Evolutionary conservation across 1,139 yeast species (phyloP).

Genomic region (Wickerhamomyces sp.): DNA sequence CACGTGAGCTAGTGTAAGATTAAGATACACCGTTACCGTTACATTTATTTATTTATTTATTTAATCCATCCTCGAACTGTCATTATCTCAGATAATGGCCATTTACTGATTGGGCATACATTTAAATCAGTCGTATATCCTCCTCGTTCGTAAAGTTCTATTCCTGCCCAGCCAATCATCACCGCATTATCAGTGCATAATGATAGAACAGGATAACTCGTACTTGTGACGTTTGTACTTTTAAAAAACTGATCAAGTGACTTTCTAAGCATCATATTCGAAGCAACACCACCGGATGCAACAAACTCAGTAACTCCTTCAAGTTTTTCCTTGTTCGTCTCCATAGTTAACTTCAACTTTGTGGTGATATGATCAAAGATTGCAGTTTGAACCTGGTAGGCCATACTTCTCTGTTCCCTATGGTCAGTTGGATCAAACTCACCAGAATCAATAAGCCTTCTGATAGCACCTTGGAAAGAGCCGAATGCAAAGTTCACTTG

Average conservation of each 20-base stretch:
- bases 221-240: constrained; percentile 23
- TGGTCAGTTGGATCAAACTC: constrained; percentile 16
- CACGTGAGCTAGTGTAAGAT: no score
- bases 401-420: constrained; percentile 37
- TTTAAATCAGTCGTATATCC: constrained; percentile 43
- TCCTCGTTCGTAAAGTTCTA: constrained; percentile 64
- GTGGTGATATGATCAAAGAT: constrained; percentile 69
- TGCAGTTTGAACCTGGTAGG: constrained; percentile 57
- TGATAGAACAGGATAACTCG: constrained; percentile 63
- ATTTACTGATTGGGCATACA: constrained; percentile 59
- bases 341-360: constrained; percentile 51
- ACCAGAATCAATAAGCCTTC: constrained; percentile 23
- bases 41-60: no score
- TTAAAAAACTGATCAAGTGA: constrained; percentile 39
- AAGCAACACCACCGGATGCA: constrained; percentile 93
- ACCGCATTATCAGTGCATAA: constrained; percentile 93
- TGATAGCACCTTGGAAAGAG: constrained; percentile 60
- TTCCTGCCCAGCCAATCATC: constrained; percentile 98
- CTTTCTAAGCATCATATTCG: constrained; percentile 55
- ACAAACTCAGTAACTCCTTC: constrained; percentile 52
- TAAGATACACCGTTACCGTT: no score
- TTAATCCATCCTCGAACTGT: constrained; percentile 46
- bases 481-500: constrained; percentile 69
- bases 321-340: constrained; percentile 37
- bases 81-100: constrained; percentile 60